Conservation (phyloP, 2,329 filamentous ascomycete genomes). For the Verticillium nubilum region DNA sequence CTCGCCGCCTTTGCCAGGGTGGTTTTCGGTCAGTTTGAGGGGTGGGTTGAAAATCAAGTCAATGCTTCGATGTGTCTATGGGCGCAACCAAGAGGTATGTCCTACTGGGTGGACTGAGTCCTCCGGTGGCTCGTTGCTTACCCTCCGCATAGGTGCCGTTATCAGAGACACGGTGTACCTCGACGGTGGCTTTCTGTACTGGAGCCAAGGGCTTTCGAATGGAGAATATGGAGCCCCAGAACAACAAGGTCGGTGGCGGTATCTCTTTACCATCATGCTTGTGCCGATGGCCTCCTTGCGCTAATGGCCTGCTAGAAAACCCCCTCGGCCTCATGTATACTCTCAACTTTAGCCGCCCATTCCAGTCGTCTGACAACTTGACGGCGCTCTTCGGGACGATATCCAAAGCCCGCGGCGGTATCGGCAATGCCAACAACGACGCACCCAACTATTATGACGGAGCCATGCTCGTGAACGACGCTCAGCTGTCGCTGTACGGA, state of each 20-base stretch:
- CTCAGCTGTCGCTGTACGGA: slow-evolving; percentile 60
- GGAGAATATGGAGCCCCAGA: slow-evolving; percentile 24
- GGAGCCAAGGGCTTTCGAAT: slow-evolving; percentile 43
- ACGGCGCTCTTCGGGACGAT: slow-evolving; percentile 44
- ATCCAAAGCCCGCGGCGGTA: slow-evolving; percentile 39
- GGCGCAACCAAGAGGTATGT: slow-evolving; percentile 23
- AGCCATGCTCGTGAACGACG: slow-evolving; percentile 59
- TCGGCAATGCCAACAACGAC: slow-evolving; percentile 44
- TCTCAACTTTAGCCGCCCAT: slow-evolving; percentile 53
- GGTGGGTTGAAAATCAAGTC: slow-evolving; percentile 45
- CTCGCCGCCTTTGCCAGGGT: slow-evolving; percentile 20
- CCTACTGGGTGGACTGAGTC: too few species aligned
- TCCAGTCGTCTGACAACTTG: slow-evolving; percentile 47
- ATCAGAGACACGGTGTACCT: slow-evolving; percentile 59
- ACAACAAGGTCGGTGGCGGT: slow-evolving; percentile 34
- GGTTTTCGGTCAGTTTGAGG: slow-evolving; percentile 34
- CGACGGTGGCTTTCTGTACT: slow-evolving; percentile 55
- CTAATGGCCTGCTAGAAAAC: background rate
- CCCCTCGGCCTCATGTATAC: slow-evolving; percentile 46
- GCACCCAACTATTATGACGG: slow-evolving; percentile 57
- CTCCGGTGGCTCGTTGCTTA: too few species aligned
- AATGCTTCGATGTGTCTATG: slow-evolving; percentile 57
- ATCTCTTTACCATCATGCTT: background rate
- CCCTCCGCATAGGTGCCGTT: slow-evolving; percentile 38
- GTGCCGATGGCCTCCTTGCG: slow-evolving; percentile 3